A percentile compares a stretch with the other conserved stretches of the same genome.
Evolutionary conservation across 768 basidiomycete species (phyloP).

Genomic region (Chalciporus chontae): DNA sequence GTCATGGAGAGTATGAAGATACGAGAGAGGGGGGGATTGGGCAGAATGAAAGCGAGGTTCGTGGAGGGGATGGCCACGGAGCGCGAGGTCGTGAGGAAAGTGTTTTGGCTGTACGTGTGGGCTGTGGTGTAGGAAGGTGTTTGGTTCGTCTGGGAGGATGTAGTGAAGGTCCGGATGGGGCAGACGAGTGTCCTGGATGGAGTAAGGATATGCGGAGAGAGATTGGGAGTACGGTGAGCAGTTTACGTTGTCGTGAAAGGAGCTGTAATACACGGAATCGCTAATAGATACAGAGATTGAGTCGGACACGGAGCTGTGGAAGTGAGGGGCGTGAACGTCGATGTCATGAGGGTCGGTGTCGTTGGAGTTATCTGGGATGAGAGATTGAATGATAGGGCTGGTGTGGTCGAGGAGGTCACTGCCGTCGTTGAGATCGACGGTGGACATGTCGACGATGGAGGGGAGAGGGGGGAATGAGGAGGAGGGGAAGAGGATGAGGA

Average conservation of each 20-base stretch:
- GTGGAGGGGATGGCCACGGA: conserved; percentile 18
- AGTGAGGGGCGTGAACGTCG: conserved; percentile 27
- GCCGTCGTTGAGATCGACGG: conserved; percentile 17
- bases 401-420: conserved; percentile 19
- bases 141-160: conserved; percentile 20
- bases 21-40: conserved; percentile 23
- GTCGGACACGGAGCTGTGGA: conserved; percentile 16
- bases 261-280: conserved; percentile 32
- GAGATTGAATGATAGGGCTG: conserved; percentile 8
- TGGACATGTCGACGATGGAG: conserved; percentile 17
- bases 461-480: conserved; percentile 6
- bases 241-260: conserved; percentile 20
- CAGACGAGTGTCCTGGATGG: conserved; percentile 24
- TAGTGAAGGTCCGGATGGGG: conserved; percentile 28
- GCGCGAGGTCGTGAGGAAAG: conserved; percentile 23
- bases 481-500: conserved; percentile 4
- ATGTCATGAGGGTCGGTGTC: conserved; percentile 30
- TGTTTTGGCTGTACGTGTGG: conserved; percentile 29
- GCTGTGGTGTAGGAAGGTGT: conserved; percentile 17
- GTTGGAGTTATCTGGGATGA: conserved; percentile 22
- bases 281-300: conserved; percentile 31
- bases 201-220: conserved; percentile 24
- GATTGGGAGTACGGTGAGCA: conserved; percentile 19
- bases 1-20: conserved; percentile 24
- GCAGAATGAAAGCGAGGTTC: conserved; percentile 28